phyloP scores from a whole-genome alignment of 2,329 filamentous ascomycete genomes.

The Myriosclerotinia scirpicola region DNA sequence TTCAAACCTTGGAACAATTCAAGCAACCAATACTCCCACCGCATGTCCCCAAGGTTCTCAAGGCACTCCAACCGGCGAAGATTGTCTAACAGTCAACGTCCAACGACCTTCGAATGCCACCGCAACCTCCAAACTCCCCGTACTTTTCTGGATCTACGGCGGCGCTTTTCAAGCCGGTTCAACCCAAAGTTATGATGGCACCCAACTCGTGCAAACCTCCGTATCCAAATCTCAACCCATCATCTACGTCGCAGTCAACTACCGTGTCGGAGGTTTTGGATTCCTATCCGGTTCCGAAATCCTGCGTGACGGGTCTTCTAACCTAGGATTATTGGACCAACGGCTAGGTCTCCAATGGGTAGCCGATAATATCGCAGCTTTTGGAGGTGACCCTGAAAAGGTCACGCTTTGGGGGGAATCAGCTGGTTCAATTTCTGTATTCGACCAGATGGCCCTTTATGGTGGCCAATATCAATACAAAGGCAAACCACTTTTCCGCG shows the following conservation, averaged over 20 bases:
- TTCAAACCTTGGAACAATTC: conserved; percentile 30
- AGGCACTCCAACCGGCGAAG: conserved; percentile 33
- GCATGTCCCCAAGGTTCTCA: conserved; percentile 41
- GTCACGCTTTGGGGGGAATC: conserved; percentile 57
- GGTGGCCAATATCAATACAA: conserved; percentile 73
- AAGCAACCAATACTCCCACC: conserved; percentile 36
- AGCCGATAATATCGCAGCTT: conserved; percentile 71
- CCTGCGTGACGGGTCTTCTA: conserved; percentile 55
- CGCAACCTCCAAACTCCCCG: conserved; percentile 52
- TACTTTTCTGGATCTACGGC: conserved; percentile 44
- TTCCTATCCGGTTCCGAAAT: conserved; percentile 61
- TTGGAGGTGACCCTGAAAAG: conserved; percentile 53
- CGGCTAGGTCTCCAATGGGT: conserved; percentile 60
- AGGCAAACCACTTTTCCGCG: conserved; percentile 70
- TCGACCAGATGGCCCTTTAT: conserved; percentile 74
- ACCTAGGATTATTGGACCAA: conserved; percentile 64
- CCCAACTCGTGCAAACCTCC: conserved; percentile 48
- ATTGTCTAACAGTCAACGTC: conserved; percentile 44
- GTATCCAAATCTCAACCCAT: conserved; percentile 64
- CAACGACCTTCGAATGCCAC: conserved; percentile 43
- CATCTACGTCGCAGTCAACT: conserved; percentile 60
- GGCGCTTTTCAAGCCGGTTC: conserved; percentile 43
- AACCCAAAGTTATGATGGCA: conserved; percentile 52
- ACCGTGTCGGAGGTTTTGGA: conserved; percentile 66
- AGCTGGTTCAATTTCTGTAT: conserved; percentile 66